These are phyloP conservation scores for Trichoderma oligosporum DNA, from an alignment of 2,329 filamentous ascomycete species.

Conservation along the genomic window DNA sequence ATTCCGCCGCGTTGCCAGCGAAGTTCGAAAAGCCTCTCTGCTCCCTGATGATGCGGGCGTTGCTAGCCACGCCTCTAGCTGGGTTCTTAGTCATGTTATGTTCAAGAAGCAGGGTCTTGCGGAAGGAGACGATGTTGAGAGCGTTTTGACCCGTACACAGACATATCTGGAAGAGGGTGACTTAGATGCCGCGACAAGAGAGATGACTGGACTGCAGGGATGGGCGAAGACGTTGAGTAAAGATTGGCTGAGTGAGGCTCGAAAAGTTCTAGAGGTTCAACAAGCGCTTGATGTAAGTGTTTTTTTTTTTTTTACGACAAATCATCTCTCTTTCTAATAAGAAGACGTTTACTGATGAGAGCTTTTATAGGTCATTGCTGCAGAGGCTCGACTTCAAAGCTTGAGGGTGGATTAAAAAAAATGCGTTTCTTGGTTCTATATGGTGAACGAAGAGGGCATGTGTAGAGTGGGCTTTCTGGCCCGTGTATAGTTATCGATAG, in stretches of 20 bases:
- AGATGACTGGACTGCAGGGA: constrained; percentile 88
- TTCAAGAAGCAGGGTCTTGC: constrained; percentile 91
- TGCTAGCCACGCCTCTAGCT: constrained; percentile 86
- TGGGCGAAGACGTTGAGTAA: constrained; percentile 95
- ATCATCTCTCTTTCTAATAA: background rate
- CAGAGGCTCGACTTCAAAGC: constrained; percentile 85
- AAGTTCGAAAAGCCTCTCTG: constrained; percentile 91
- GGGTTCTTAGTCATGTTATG: constrained; percentile 86
- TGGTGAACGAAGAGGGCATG: constrained; percentile 29
- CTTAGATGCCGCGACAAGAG: constrained; percentile 82
- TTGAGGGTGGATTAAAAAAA: constrained; percentile 67
- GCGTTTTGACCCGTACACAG: constrained; percentile 84
- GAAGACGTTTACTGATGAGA: constrained; percentile 26
- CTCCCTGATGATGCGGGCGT: constrained; percentile 92
- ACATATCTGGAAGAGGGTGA: constrained; percentile 89
- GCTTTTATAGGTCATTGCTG: constrained; percentile 70
- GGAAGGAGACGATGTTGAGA: constrained; percentile 86
- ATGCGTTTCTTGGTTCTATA: constrained; percentile 36
- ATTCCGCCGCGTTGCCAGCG: constrained; percentile 85
- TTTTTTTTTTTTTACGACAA: background rate
- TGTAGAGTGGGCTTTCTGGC: constrained; percentile 28
- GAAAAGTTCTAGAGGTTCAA: constrained; percentile 89
- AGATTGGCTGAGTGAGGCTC: constrained; percentile 89
- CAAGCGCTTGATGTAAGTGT: constrained; percentile 88
- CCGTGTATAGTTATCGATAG: constrained; percentile 39